A percentile compares a stretch with the other conserved stretches of the same genome.
Evolutionary conservation across 306 rosid genomes (phyloP).

Genomic region (Sindora glabra): DNA sequence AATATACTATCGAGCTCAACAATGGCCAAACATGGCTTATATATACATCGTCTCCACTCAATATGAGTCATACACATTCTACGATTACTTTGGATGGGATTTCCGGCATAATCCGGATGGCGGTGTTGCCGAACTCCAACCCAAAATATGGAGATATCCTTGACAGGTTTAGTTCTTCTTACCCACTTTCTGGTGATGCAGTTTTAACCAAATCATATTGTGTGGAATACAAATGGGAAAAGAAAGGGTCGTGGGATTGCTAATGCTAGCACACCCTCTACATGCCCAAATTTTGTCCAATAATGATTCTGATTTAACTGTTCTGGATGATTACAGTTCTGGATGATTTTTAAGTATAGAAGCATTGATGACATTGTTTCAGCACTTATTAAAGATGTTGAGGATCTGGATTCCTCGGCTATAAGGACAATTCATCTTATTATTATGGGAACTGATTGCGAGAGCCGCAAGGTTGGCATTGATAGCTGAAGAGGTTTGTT

Average conservation of each 20-base stretch:
- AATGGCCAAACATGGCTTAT: slow-evolving; percentile 78
- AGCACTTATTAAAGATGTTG: slow-evolving; percentile 57
- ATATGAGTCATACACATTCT: slow-evolving; percentile 23
- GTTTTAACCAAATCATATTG: slow-evolving; percentile 38
- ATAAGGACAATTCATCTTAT: slow-evolving; percentile 52
- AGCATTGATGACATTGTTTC: slow-evolving; percentile 44
- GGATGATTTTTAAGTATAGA: slow-evolving; percentile 49
- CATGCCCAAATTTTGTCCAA: slow-evolving; percentile 51
- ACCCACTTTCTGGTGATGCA: slow-evolving; percentile 71
- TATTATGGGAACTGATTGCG: slow-evolving; percentile 60
- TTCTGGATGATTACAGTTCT: slow-evolving; percentile 58
- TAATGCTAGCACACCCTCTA: slow-evolving; percentile 82
- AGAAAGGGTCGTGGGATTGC: slow-evolving; percentile 69
- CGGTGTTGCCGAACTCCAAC: slow-evolving; percentile 47
- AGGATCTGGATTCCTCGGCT: slow-evolving; percentile 26
- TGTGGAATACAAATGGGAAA: slow-evolving; percentile 66
- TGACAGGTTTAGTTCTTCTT: slow-evolving; percentile 60
- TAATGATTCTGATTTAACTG: slow-evolving; percentile 13
- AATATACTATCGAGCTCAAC: slow-evolving; percentile 51
- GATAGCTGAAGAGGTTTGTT: slow-evolving; percentile 76
- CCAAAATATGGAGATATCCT: slow-evolving; percentile 34
- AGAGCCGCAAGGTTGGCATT: slow-evolving; percentile 83
- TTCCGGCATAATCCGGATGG: slow-evolving; percentile 56
- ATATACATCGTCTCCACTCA: slow-evolving; percentile 52
- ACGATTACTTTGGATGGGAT: slow-evolving; percentile 43